Percentiles rank a stretch among this genome's conserved stretches.
Conservation (phyloP, 2,329 filamentous ascomycete genomes). For the Fusarium pseudonygamai region DNA sequence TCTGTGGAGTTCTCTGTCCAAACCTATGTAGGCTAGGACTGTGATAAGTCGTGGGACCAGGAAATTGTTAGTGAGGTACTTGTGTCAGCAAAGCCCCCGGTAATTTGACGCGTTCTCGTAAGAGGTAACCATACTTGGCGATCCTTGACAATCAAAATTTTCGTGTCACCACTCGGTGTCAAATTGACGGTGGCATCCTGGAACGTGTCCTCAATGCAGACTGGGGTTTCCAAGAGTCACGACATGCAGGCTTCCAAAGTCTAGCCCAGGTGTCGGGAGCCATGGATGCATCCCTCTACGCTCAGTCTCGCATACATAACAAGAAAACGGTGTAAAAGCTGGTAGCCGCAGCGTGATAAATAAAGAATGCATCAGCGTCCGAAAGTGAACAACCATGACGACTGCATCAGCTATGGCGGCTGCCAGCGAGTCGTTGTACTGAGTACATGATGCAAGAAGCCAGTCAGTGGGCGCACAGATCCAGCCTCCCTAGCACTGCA, state of each 20-base stretch:
- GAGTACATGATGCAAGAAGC: constrained; percentile 40
- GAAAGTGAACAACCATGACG: constrained; percentile 22
- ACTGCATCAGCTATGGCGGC: constrained; percentile 6
- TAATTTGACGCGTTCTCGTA: constrained; percentile 40
- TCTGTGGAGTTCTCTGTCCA: constrained; percentile 18
- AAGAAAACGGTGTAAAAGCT: background rate
- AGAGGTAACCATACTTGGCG: constrained; percentile 43
- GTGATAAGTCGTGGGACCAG: constrained; percentile 9
- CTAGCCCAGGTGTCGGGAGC: background rate
- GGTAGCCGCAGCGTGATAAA: background rate
- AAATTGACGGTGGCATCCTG: constrained; percentile 26
- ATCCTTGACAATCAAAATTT: constrained; percentile 47
- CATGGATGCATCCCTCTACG: background rate
- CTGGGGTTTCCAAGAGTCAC: constrained; percentile 3
- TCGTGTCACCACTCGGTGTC: constrained; percentile 41
- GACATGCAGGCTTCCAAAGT: background rate
- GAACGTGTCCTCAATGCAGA: constrained; percentile 34
- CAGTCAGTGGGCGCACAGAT: constrained; percentile 48
- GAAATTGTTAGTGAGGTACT: constrained; percentile 54
- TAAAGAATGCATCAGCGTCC: constrained; percentile 3
- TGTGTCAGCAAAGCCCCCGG: constrained; percentile 33
- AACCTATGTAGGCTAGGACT: constrained; percentile 8
- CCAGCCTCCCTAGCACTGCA: constrained; percentile 41
- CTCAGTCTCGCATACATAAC: background rate
- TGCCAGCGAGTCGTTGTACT: constrained; percentile 26